phyloP scores from a whole-genome alignment of 257 asterid genomes.

The Linaria vulgaris region DNA sequence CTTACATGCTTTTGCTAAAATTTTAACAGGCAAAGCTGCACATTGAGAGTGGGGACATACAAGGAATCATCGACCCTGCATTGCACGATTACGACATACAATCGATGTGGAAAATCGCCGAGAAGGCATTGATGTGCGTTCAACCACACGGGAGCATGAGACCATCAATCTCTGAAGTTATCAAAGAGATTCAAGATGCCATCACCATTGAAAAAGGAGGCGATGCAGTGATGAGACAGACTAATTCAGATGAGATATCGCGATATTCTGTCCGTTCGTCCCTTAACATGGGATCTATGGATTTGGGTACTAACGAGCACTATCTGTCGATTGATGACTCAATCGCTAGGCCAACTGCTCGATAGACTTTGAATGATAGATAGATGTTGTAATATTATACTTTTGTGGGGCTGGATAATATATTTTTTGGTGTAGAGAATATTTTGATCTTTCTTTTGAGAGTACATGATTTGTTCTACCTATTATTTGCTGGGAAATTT shows the following conservation, averaged over 20 bases:
- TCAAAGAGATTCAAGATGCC: conserved; percentile 94
- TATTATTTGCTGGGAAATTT: too few species aligned
- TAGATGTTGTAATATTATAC: not conserved
- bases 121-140: conserved; percentile 92
- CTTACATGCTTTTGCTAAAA: not conserved
- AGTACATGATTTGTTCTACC: not conserved
- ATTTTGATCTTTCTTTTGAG: conserved; percentile 21
- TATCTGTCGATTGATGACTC: conserved; percentile 78
- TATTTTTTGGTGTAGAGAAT: conserved; percentile 17
- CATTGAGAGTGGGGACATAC: conserved; percentile 94
- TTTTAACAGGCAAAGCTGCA: conserved; percentile 73
- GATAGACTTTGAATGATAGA: conserved; percentile 37
- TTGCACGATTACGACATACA: conserved; percentile 78
- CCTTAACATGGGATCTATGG: conserved; percentile 57
- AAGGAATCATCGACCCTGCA: conserved; percentile 87
- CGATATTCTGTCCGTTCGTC: conserved; percentile 79
- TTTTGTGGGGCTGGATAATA: conserved; percentile 13
- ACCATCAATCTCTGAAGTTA: conserved; percentile 84
- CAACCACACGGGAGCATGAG: conserved; percentile 96
- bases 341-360: conserved; percentile 69
- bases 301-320: conserved; percentile 63
- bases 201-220: conserved; percentile 68
- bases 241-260: conserved; percentile 79
- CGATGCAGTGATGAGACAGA: conserved; percentile 46
- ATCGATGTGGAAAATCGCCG: conserved; percentile 99